Evolutionary conservation across 352 stramenopile genomes (phyloP), one percentile per base, ranked within the genome.

Genomic region (Pythium diclinum): DNA sequence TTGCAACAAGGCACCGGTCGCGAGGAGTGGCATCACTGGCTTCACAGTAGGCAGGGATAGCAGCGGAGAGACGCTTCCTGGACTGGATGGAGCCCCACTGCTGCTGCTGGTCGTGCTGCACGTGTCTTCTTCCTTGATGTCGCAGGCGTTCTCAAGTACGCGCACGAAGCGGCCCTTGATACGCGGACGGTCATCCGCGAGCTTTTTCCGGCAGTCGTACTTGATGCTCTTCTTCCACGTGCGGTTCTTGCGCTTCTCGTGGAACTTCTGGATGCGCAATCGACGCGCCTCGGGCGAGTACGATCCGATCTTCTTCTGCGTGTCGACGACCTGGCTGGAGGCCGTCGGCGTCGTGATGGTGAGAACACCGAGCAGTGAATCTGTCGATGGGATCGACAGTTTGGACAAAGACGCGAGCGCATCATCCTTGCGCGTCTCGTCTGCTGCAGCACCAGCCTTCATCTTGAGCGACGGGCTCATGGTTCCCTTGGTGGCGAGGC

Each of bases 151-250:
- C 59, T 93, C 81, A 3, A 88, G 38, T 42, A 92, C 83, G 23
- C 85, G 85, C 63, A 98, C 95, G 59, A 98, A 98, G 4, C 95
- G 81, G 33, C 95, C 95, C 75, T 98, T 83, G 71, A 95, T 91
- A 36, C 96, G 90, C 56, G 97, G 97, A 49, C 97, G 87, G 57
- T 96, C 96, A 60, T 99, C 96, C 9, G 97, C 97, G 28, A 99
- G 78, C 75, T 98, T 98, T 77, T 99, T 99, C 47, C 97, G 82
- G 75, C 97, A 99, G 76, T 99, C 96, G 76, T 99, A 99, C 79
- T 99, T 99, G 81, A 99, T 99, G 68, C 95, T 96, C 73, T 99
- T 99, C 72, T 97, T 94, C 95, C 95, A 99, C 69, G 98, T 98
- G 59, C 97, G 90, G 67, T 94, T 97, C 73, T 97, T 97, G 59